A percentile compares a stretch with the other conserved stretches of the same genome.
Conservation (phyloP, 2,329 filamentous ascomycete species). For the Cucurbitaria berberidis region DNA sequence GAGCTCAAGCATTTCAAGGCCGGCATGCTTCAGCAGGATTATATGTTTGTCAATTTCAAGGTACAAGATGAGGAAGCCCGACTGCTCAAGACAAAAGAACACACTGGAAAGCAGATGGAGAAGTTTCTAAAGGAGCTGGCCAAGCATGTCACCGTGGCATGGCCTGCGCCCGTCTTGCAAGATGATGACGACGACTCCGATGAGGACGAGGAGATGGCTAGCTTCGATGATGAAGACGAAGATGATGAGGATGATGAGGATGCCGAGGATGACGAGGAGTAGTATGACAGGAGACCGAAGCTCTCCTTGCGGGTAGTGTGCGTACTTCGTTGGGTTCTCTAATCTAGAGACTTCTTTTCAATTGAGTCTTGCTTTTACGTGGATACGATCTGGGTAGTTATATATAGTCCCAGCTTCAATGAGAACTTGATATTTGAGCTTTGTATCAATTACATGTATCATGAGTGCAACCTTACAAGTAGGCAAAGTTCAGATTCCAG, state of each 20-base stretch:
- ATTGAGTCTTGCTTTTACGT: background rate
- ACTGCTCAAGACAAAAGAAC: conserved; percentile 10
- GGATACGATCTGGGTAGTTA: no score
- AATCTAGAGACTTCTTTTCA: background rate
- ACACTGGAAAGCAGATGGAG: conserved; percentile 19
- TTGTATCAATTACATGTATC: no score
- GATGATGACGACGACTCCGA: conserved; percentile 7
- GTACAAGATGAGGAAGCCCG: background rate
- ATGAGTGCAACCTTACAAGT: no score
- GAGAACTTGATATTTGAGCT: no score
- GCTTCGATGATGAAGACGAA: conserved; percentile 7
- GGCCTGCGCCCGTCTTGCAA: conserved; percentile 10
- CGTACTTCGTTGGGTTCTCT: background rate
- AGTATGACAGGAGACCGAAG: background rate
- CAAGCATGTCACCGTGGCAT: conserved; percentile 20
- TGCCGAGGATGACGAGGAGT: conserved; percentile 9
- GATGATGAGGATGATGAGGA: conserved; percentile 13
- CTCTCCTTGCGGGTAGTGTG: no score
- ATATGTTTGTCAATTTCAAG: conserved; percentile 19
- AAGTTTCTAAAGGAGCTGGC: conserved; percentile 17
- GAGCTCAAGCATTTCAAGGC: conserved; percentile 21
- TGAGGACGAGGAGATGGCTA: conserved; percentile 23
- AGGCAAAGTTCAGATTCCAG: no score
- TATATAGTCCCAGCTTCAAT: no score
- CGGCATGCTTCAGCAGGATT: conserved; percentile 23